Evolutionary conservation across 139 green algal genomes (phyloP), one percentile per base, ranked within the genome.

Genomic region (Astrephomene gubernaculifera): DNA sequence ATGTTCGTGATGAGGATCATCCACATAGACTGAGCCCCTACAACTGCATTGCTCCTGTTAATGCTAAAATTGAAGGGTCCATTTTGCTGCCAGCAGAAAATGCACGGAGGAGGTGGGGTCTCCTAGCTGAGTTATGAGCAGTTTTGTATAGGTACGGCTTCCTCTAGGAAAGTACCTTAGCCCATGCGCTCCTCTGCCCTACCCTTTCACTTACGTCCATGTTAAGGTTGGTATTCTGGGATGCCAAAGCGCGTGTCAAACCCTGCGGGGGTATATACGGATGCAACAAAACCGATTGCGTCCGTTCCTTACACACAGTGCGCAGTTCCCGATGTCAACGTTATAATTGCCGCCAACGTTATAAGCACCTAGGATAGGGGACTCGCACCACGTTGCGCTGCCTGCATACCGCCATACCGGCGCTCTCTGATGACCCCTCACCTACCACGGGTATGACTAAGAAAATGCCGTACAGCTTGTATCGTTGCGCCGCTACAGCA

Each of bases 391-490:
- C 49, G 49, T 17, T 25, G 12, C 12, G 49, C 49, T n/a, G n/a
- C n/a, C n/a, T n/a, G n/a, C n/a, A n/a, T n/a, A n/a, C n/a, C n/a
- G n/a, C n/a, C n/a, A n/a, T n/a, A n/a, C n/a, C n/a, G n/a, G n/a
- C n/a, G n/a, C n/a, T n/a, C n/a, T n/a, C n/a, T n/a, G n/a, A 57
- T 57, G 14, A 25, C 12, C 17, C 49, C 68, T 4, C 43, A 43
- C 76, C 14, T 44, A 83, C 78, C 63, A 84, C 31, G 12, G 78
- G 78, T 14, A 84, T 84, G 21, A 75, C 33, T 31, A 84, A 63
- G 63, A 84, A 84, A 3, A 44, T 75, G 78, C 63, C 33, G 63
- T 84, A 84, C 63, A 84, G 78, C 43, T 64, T 84, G 63, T 73
- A 74, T 10, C 78, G 78, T 24, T 84, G 78, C 3, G 31, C 63